Conservation (phyloP, 805 yeast species). For the Ogataea nonfermentans region DNA sequence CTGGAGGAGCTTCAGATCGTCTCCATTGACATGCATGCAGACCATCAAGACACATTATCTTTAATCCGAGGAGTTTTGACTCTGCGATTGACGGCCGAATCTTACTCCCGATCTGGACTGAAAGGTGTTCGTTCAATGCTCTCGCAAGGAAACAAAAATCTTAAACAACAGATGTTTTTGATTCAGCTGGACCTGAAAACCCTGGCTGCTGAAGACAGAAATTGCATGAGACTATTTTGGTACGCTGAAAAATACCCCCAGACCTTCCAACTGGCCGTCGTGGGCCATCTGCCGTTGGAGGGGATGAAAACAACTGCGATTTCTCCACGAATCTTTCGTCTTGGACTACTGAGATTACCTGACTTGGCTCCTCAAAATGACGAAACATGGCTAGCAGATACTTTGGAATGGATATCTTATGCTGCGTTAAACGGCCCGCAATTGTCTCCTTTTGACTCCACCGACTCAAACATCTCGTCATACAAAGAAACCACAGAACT, state of each 20-base stretch:
- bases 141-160: constrained; percentile 26
- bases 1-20: constrained; percentile 15
- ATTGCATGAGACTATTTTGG: constrained; percentile 32
- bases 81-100: constrained; percentile 31
- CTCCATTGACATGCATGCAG: constrained; percentile 21
- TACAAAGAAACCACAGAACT: constrained; percentile 20
- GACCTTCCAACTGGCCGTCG: constrained; percentile 10
- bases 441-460: constrained; percentile 18
- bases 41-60: constrained; percentile 34
- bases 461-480: constrained; percentile 27
- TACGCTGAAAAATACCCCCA: constrained; percentile 26
- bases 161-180: constrained; percentile 23
- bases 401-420: constrained; percentile 34
- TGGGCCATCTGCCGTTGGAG: constrained; percentile 2
- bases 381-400: constrained; percentile 22
- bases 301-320: not conserved
- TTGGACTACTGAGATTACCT: constrained; percentile 22
- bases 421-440: constrained; percentile 28
- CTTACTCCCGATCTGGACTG: constrained; percentile 36
- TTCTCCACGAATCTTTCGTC: not conserved
- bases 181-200: constrained; percentile 21
- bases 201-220: constrained; percentile 15
- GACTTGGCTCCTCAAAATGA: constrained; percentile 18
- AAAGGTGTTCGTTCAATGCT: constrained; percentile 28
- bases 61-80: constrained; percentile 28